Evolutionary conservation across 495 filamentous ascomycete genomes (phyloP).

Genomic region (Ascobolus immersus): DNA sequence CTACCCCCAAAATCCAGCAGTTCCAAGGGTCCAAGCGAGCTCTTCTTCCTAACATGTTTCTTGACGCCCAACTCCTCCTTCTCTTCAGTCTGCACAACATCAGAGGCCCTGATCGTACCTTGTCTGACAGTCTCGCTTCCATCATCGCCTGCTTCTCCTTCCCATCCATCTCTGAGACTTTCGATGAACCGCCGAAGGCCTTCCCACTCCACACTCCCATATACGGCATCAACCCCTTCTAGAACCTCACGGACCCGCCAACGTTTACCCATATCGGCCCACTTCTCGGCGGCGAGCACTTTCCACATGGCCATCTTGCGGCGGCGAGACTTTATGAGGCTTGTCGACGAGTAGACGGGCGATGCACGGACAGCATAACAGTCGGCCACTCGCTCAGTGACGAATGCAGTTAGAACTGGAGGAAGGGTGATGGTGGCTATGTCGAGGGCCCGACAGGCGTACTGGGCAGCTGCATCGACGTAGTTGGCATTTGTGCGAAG

Average conservation of each 20-base stretch:
- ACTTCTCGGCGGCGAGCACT: constrained; percentile 54
- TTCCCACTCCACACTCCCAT: constrained; percentile 23
- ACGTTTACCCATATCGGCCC: constrained; percentile 45
- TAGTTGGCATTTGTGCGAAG: constrained; percentile 51
- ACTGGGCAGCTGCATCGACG: constrained; percentile 65
- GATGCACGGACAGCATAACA: constrained; percentile 55
- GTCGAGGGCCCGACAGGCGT: constrained; percentile 60
- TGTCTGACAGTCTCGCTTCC: no score
- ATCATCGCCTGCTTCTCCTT: no score
- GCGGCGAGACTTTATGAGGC: constrained; percentile 29
- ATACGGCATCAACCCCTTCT: constrained; percentile 41
- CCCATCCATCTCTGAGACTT: no score
- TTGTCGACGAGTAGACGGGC: no score
- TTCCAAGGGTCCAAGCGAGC: no score
- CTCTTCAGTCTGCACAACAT: no score
- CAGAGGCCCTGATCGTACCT: no score
- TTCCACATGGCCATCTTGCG: constrained; percentile 83
- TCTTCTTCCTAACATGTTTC: no score
- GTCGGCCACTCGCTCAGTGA: constrained; percentile 58
- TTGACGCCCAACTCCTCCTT: no score
- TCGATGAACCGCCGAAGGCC: constrained; percentile 21
- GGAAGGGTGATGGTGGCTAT: constrained; percentile 38
- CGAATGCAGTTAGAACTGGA: constrained; percentile 46
- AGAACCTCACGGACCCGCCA: constrained; percentile 46
- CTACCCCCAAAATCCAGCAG: no score